Percentiles rank a stretch among this genome's conserved stretches.
phyloP scores from a whole-genome alignment of 768 basidiomycete species.

The Sistotremastrum suecicum region DNA sequence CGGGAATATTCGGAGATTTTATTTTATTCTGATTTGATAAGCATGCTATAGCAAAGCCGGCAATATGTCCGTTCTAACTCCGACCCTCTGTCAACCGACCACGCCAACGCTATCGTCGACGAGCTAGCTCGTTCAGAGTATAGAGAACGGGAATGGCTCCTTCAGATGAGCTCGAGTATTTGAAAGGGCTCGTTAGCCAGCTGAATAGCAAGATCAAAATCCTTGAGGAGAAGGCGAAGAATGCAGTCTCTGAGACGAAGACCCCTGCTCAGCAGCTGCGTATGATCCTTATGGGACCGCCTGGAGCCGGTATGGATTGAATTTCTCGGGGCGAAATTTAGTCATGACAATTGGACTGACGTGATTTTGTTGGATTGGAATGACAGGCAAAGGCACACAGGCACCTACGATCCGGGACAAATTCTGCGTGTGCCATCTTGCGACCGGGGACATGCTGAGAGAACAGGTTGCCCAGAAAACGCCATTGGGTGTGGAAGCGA shows the following conservation, averaged over 20 bases:
- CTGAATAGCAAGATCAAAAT: conserved; percentile 78
- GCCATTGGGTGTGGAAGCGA: conserved; percentile 76
- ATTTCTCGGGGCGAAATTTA: background rate
- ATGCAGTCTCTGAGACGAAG: conserved; percentile 23
- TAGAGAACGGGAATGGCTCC: conserved; percentile 32
- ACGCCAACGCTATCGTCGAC: background rate
- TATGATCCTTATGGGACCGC: conserved; percentile 90
- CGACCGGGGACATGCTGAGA: conserved; percentile 97
- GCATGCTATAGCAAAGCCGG: too few species aligned
- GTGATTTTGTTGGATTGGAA: conserved; percentile 2
- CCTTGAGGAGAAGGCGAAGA: conserved; percentile 61
- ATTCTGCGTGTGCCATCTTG: conserved; percentile 95
- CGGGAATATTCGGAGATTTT: too few species aligned
- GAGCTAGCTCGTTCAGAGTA: background rate
- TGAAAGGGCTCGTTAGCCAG: conserved; percentile 84
- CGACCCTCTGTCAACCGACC: background rate
- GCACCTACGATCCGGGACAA: conserved; percentile 84
- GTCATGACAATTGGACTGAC: background rate
- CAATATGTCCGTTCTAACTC: too few species aligned
- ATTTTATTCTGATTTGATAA: too few species aligned
- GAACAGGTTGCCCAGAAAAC: conserved; percentile 86
- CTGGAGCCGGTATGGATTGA: conserved; percentile 71
- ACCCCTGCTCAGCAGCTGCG: conserved; percentile 70
- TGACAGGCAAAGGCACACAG: conserved; percentile 92
- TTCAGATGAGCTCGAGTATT: conserved; percentile 78